Percentiles rank a stretch among this genome's conserved stretches.
Evolutionary conservation across 192 early-diverging fungal species (phyloP).

Genomic region (Geosiphon pyriformis): DNA sequence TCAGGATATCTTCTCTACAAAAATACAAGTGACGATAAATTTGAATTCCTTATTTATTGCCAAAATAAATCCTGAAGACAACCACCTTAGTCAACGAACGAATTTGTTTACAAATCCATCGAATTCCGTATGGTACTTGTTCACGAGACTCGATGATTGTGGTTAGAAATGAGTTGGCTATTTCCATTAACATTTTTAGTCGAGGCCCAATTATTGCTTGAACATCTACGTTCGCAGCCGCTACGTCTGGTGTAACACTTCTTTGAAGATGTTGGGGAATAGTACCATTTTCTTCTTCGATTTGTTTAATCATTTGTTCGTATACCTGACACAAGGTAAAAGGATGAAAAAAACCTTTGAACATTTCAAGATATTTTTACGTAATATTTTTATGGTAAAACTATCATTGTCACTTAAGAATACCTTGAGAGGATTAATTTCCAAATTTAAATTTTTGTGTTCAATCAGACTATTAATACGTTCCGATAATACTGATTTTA

Average conservation of each 20-base stretch:
- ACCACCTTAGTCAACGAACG: constrained; percentile 73
- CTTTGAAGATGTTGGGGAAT: constrained; percentile 60
- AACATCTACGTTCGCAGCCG: constrained; percentile 76
- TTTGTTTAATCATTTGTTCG: constrained; percentile 75
- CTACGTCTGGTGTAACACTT: constrained; percentile 77
- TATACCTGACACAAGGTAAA: constrained; percentile 51
- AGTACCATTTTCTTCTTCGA: constrained; percentile 58
- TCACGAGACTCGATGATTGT: constrained; percentile 80
- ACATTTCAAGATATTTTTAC: not conserved
- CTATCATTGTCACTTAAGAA: constrained; percentile 2
- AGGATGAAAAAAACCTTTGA: too few species aligned
- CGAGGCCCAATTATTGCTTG: constrained; percentile 80
- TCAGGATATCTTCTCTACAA: constrained; percentile 79
- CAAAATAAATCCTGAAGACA: constrained; percentile 10
- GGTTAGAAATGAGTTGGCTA: constrained; percentile 77
- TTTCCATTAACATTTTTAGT: constrained; percentile 75
- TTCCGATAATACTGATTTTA: constrained; percentile 78
- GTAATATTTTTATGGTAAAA: not conserved
- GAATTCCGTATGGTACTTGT: constrained; percentile 90
- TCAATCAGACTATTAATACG: constrained; percentile 78
- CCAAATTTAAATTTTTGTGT: constrained; percentile 77
- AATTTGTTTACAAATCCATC: constrained; percentile 99
- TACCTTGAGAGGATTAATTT: constrained; percentile 92
- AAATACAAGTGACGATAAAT: constrained; percentile 8
- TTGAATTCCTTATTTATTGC: not conserved